These are phyloP conservation scores for Trypanosoma cruzi DNA, from an alignment of 208 protist genomes.

Conservation along the genomic window DNA sequence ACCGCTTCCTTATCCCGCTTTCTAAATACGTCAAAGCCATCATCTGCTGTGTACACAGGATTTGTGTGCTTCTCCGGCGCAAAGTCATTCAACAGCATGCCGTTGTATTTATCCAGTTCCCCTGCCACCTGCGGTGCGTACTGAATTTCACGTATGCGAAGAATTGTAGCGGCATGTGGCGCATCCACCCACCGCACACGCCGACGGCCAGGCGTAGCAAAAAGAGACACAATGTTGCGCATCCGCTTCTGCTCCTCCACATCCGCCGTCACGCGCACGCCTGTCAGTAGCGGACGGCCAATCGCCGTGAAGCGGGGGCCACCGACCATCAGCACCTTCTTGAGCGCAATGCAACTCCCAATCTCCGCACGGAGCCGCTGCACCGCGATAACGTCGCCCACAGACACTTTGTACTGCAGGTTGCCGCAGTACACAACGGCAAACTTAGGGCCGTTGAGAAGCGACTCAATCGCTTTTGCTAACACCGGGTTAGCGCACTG, in stretches of 20 bases:
- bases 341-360: slow-evolving; percentile 78
- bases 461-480: slow-evolving; percentile 41
- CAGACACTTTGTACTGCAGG: slow-evolving; percentile 88
- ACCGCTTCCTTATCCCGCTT: slow-evolving; percentile 66
- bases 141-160: slow-evolving; percentile 76
- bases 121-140: slow-evolving; percentile 72
- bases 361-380: slow-evolving; percentile 83
- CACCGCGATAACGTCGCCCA: slow-evolving; percentile 85
- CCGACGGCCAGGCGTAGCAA: slow-evolving; percentile 63
- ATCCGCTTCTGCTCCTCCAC: slow-evolving; percentile 93
- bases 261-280: slow-evolving; percentile 66
- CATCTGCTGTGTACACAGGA: slow-evolving; percentile 53
- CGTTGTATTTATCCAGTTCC: slow-evolving; percentile 89
- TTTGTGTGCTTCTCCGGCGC: slow-evolving; percentile 51
- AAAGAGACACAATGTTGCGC: slow-evolving; percentile 87
- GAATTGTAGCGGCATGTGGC: slow-evolving; percentile 78
- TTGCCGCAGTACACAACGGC: slow-evolving; percentile 90
- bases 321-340: slow-evolving; percentile 91
- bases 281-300: slow-evolving; percentile 78
- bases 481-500: slow-evolving; percentile 48
- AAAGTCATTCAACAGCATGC: slow-evolving; percentile 49
- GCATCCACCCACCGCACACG: slow-evolving; percentile 76
- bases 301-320: slow-evolving; percentile 86
- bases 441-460: slow-evolving; percentile 73
- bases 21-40: slow-evolving; percentile 69